phyloP scores from a whole-genome alignment of 2,329 filamentous ascomycete species.

The Aspergillus sp. region DNA sequence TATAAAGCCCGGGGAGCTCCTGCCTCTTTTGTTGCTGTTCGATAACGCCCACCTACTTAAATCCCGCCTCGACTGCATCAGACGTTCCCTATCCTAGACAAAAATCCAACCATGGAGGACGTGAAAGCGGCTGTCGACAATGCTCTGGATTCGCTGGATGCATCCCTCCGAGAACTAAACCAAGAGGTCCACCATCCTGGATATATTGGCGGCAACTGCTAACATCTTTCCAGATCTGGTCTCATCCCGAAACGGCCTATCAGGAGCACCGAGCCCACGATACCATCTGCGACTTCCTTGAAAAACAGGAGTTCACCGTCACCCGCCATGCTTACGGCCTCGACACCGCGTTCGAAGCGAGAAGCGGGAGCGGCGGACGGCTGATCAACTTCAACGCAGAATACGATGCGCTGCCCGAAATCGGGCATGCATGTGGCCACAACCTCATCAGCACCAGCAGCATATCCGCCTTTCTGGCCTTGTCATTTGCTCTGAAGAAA shows the following conservation, averaged over 20 bases:
- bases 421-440: slow-evolving; percentile 35
- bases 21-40: too few species aligned
- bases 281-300: slow-evolving; percentile 38
- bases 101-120: slow-evolving; percentile 10
- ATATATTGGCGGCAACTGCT: too few species aligned
- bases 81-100: too few species aligned
- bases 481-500: slow-evolving; percentile 36
- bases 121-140: slow-evolving; percentile 16
- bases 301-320: slow-evolving; percentile 38
- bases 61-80: too few species aligned
- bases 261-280: slow-evolving; percentile 46
- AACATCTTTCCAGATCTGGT: slow-evolving; percentile 30
- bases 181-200: slow-evolving; percentile 9
- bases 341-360: slow-evolving; percentile 43
- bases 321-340: slow-evolving; percentile 44
- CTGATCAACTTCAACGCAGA: slow-evolving; percentile 32
- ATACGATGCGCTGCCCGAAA: slow-evolving; percentile 35
- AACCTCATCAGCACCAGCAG: slow-evolving; percentile 30
- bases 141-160: slow-evolving; percentile 9
- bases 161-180: slow-evolving; percentile 18
- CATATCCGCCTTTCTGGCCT: slow-evolving; percentile 35
- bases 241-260: slow-evolving; percentile 45
- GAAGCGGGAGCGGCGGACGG: slow-evolving; percentile 32
- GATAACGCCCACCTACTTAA: too few species aligned
- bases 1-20: too few species aligned